Percentiles rank a stretch among this genome's conserved stretches.
Conservation (phyloP, 257 asterid genomes). For the Nicotiana knightiana region DNA sequence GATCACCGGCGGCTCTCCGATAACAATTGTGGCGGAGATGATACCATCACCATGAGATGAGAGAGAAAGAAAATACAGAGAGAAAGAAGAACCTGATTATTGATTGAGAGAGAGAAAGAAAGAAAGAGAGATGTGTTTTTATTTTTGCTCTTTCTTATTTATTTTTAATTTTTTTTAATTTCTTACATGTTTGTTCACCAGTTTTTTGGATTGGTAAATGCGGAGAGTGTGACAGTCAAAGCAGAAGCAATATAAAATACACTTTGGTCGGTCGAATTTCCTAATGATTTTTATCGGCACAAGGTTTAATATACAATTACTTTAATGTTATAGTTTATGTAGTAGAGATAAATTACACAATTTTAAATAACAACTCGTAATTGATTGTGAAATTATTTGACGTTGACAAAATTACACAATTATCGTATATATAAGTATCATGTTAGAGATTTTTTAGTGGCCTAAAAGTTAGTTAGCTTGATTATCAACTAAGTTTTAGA, state of each 20-base stretch:
- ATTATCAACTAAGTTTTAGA: neutral
- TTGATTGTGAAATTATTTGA: neutral
- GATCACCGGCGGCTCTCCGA: conserved; percentile 54
- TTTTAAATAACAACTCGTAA: neutral
- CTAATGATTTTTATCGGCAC: neutral
- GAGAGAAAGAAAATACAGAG: conserved; percentile 12
- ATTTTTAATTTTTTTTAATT: neutral
- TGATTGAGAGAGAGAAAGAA: conserved; percentile 14
- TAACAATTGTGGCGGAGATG: conserved; percentile 28
- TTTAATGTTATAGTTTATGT: neutral
- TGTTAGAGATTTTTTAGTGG: neutral
- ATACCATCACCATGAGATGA: conserved; percentile 32
- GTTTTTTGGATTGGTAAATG: conserved; percentile 9
- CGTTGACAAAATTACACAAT: neutral
- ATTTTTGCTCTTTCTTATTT: neutral
- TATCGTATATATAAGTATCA: no score
- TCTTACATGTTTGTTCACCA: neutral
- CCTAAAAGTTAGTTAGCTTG: neutral
- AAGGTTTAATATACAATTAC: neutral
- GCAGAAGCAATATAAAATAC: neutral
- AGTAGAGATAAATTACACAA: neutral
- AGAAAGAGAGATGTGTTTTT: conserved; percentile 5
- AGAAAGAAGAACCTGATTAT: conserved; percentile 11
- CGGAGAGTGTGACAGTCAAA: conserved; percentile 7
- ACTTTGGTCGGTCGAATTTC: neutral